Evolutionary conservation across 768 basidiomycete genomes (phyloP).

Genomic region (Piloderma croceum): DNA sequence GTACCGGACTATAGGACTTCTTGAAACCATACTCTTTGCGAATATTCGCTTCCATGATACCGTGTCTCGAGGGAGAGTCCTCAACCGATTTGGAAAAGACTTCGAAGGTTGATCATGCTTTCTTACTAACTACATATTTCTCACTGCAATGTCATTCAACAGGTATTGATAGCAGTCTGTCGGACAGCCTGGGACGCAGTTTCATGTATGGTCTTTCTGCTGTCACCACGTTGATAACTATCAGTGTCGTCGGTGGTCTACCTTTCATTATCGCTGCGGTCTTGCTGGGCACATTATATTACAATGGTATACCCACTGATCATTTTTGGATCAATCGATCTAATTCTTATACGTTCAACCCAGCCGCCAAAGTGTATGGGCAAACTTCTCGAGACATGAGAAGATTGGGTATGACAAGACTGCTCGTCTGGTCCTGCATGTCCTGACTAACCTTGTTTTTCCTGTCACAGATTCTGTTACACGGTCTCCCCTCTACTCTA

Average conservation of each 20-base stretch:
- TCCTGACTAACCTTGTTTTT: no score
- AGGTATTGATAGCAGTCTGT: slow-evolving; percentile 78
- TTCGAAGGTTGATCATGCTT: no score
- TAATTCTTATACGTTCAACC: slow-evolving; percentile 29
- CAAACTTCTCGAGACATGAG: slow-evolving; percentile 88
- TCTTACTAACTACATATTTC: no score
- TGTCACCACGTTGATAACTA: slow-evolving; percentile 62
- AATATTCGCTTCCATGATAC: slow-evolving; percentile 93
- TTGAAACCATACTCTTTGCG: slow-evolving; percentile 81
- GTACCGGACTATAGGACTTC: slow-evolving; percentile 35
- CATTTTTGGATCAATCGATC: slow-evolving; percentile 16
- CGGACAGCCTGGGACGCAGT: slow-evolving; percentile 83
- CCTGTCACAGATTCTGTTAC: slow-evolving; percentile 50
- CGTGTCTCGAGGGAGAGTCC: slow-evolving; percentile 72
- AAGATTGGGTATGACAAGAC: slow-evolving; percentile 63
- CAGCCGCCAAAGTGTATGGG: slow-evolving; percentile 39
- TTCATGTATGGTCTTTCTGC: slow-evolving; percentile 66
- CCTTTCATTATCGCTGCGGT: slow-evolving; percentile 63
- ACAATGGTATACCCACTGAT: slow-evolving; percentile 45
- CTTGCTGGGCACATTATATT: slow-evolving; percentile 60
- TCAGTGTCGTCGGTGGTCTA: slow-evolving; percentile 73
- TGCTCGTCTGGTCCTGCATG: no score
- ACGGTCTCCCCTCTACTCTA: slow-evolving; percentile 42
- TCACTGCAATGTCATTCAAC: no score
- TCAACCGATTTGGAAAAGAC: slow-evolving; percentile 87